Evolutionary conservation across 352 stramenopile genomes (phyloP).

Genomic region (Globisporangium orthogonon): DNA sequence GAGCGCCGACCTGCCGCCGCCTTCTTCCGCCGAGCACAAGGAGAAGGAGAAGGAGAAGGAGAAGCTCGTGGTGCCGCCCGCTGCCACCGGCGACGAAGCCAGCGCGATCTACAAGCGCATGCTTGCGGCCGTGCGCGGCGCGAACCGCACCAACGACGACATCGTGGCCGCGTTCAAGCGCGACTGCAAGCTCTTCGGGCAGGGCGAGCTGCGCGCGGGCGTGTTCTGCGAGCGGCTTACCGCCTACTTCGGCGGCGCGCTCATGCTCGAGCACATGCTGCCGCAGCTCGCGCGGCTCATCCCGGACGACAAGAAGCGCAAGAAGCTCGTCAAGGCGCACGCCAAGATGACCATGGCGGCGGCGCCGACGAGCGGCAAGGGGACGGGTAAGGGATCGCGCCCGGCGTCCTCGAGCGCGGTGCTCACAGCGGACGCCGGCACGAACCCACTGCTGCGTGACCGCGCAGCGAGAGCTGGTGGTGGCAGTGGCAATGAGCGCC

Average conservation of each 20-base stretch:
- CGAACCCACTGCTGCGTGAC: constrained; percentile 16
- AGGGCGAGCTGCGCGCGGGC: constrained; percentile 48
- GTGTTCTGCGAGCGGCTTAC: constrained; percentile 55
- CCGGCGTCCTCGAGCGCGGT: constrained; percentile 29
- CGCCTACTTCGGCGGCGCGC: constrained; percentile 58
- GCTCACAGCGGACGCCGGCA: constrained; percentile 16
- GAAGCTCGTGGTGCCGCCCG: constrained; percentile 34
- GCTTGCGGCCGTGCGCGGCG: constrained; percentile 65
- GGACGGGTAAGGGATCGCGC: constrained; percentile 12
- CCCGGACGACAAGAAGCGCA: constrained; percentile 68
- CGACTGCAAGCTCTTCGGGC: constrained; percentile 74
- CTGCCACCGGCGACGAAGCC: constrained; percentile 62
- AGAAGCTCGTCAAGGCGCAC: constrained; percentile 61
- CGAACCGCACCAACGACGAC: constrained; percentile 68
- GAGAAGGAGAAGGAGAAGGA: constrained; percentile 3
- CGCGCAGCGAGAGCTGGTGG: constrained; percentile 17
- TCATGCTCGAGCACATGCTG: constrained; percentile 81
- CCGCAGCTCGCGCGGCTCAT: constrained; percentile 72
- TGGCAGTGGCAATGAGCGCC: constrained; percentile 1
- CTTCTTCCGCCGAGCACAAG: too few relatives aligned
- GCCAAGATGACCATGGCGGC: constrained; percentile 20
- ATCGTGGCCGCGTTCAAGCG: constrained; percentile 66
- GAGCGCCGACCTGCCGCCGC: not conserved
- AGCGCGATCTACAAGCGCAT: constrained; percentile 77
- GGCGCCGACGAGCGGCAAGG: not conserved